phyloP scores from a whole-genome alignment of 192 early-diverging fungal species.

The Phycomyces nitens region DNA sequence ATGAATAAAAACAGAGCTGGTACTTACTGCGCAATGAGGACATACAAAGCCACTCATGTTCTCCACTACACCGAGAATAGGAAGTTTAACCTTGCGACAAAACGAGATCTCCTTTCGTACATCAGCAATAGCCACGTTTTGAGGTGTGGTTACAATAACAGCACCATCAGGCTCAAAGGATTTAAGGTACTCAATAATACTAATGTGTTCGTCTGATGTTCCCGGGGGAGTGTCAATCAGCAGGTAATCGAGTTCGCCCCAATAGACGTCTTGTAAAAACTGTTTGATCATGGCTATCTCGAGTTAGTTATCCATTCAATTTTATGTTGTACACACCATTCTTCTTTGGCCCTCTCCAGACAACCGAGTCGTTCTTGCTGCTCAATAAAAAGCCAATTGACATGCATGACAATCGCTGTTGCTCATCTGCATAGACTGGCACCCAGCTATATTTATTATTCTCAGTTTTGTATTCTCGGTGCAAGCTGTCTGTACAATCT shows the following conservation, averaged over 20 bases:
- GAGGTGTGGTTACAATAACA: constrained; percentile 95
- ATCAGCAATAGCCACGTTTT: constrained; percentile 75
- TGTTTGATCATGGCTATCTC: constrained; percentile 91
- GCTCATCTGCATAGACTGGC: constrained; percentile 67
- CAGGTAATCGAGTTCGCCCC: constrained; percentile 94
- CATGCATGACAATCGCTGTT: constrained; percentile 81
- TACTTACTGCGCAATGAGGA: constrained; percentile 67
- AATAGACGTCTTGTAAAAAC: constrained; percentile 93
- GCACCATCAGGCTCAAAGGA: constrained; percentile 80
- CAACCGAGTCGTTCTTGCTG: constrained; percentile 87
- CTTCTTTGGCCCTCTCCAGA: constrained; percentile 99
- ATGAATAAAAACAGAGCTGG: background rate
- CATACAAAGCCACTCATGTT: constrained; percentile 98
- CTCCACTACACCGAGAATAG: constrained; percentile 88
- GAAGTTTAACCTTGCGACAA: constrained; percentile 81
- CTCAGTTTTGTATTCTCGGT: background rate
- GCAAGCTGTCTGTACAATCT: background rate
- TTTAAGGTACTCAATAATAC: constrained; percentile 87
- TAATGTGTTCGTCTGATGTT: constrained; percentile 96
- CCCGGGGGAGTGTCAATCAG: constrained; percentile 97
- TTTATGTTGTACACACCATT: constrained; percentile 57
- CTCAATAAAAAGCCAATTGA: constrained; percentile 93
- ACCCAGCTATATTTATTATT: constrained; percentile 56
- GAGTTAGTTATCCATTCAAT: background rate
- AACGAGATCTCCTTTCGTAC: constrained; percentile 95